Base-by-base conservation (phyloP, 2,329 filamentous ascomycete genomes). In the Arthrinium puccinioides region DNA sequence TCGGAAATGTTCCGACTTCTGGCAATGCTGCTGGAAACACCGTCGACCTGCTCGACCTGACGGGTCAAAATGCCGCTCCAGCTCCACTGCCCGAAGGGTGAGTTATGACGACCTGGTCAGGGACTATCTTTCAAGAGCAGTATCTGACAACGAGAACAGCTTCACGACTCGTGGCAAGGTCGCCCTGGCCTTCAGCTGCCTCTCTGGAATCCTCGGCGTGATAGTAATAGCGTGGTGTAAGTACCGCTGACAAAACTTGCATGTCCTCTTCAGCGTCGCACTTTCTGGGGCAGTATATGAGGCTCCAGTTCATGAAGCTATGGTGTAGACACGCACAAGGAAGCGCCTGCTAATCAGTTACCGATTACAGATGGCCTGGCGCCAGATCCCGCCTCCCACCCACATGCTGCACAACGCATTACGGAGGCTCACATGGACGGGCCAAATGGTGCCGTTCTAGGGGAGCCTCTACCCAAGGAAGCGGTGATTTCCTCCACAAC, bases 11-110 rank as follows among this genome's bases (percentile, higher is more conserved):
- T 0, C 67, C 75, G 1, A 72, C 63, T 0, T 50, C 52, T 4
- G 87, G 87, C 4, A 92, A 92, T 49, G 87, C 86, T 0, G 87
- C 84, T 0, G 87, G 70, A 1, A 87, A 88, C 51, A 79, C 74
- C 0, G 55, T 60, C 0, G 60, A 90, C 46, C 61, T 76, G 8
- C 60, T 85, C 0, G 74, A 92, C 44, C 61, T 87, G 2, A 60
- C 55, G 0, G 82, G 81, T 9, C 64, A 83, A 55, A 81, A 79
- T 39, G 60, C 53, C 24, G 66, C 70, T 3, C 72, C 76, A 0
- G 59, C 57, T 0, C 67, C 63, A 29, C 53, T 90, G 13, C 84
- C 84, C 0, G 68, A 63, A 1, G 85, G 85, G 65, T 72, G 61
- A 45, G 66, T 61, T 36, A 37, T 31, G n/a, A 33, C 13, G 13